A percentile compares a stretch with the other conserved stretches of the same genome.
phyloP scores from a whole-genome alignment of 2,329 filamentous ascomycete genomes.

The Fusarium equiseti region DNA sequence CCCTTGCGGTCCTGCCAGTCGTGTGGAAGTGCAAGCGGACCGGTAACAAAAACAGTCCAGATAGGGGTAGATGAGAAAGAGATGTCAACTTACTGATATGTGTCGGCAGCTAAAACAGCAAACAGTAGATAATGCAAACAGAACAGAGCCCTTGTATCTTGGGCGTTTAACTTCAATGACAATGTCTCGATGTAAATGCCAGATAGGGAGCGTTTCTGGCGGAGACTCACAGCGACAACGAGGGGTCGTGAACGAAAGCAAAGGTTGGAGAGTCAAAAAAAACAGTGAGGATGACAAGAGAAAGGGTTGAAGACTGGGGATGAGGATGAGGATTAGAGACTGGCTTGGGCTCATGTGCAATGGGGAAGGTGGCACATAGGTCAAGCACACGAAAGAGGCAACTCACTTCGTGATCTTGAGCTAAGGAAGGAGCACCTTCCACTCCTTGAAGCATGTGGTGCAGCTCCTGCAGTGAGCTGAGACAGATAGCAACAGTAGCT shows the following conservation, averaged over 20 bases:
- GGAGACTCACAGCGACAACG: slow-evolving; percentile 18
- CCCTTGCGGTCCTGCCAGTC: not conserved
- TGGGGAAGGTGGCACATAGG: not conserved
- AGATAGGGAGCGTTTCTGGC: slow-evolving; percentile 22
- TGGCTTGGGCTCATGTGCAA: not conserved
- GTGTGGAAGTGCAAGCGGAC: not conserved
- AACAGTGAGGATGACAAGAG: slow-evolving; percentile 19
- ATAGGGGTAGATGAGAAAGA: slow-evolving; percentile 5
- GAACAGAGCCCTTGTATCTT: slow-evolving; percentile 51
- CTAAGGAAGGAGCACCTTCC: slow-evolving; percentile 26
- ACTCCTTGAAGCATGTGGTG: not conserved
- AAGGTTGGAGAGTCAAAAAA: slow-evolving; percentile 7
- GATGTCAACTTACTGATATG: slow-evolving; percentile 48
- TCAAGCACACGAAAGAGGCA: not conserved
- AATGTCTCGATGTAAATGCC: slow-evolving; percentile 22
- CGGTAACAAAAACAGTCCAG: not conserved
- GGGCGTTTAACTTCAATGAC: slow-evolving; percentile 40
- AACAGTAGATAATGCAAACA: slow-evolving; percentile 50
- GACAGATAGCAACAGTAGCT: not conserved
- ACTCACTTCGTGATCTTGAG: not conserved
- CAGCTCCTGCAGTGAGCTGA: not conserved
- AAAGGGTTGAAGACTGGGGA: not conserved
- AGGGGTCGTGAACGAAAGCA: slow-evolving; percentile 15
- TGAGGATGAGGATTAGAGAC: not conserved
- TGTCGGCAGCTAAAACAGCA: slow-evolving; percentile 50